Evolutionary conservation across 2,329 filamentous ascomycete genomes (phyloP).

Genomic region (Xylariaceae sp.): DNA sequence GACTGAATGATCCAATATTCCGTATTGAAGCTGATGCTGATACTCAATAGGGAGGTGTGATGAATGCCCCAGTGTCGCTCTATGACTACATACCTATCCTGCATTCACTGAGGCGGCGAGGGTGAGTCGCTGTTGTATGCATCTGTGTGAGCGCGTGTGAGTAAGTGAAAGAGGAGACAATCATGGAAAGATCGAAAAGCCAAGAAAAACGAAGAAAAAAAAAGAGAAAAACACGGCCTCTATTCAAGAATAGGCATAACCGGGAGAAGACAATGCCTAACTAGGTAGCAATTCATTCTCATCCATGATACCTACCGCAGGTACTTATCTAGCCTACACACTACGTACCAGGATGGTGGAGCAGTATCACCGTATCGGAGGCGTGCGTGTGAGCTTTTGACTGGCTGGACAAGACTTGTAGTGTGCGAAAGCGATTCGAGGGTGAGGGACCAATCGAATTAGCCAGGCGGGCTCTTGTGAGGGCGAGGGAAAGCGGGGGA

Average conservation of each 20-base stretch:
- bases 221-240: slow-evolving; percentile 17
- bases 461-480: slow-evolving; percentile 6
- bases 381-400: slow-evolving; percentile 30
- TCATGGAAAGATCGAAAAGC: slow-evolving; percentile 18
- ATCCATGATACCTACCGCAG: neutral
- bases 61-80: neutral
- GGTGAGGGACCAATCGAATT: slow-evolving; percentile 20
- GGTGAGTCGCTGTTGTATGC: neutral
- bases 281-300: neutral
- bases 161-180: neutral
- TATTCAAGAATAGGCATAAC: slow-evolving; percentile 21
- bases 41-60: neutral
- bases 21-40: neutral
- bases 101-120: neutral
- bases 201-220: neutral
- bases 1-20: neutral
- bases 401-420: slow-evolving; percentile 23
- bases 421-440: slow-evolving; percentile 20
- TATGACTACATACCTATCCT: neutral
- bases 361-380: slow-evolving; percentile 29
- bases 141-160: neutral
- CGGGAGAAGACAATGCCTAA: neutral
- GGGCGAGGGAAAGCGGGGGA: slow-evolving; percentile 1
- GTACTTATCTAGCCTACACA: slow-evolving; percentile 2
- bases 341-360: slow-evolving; percentile 27